Base-by-base conservation (phyloP, 1,284 basidiomycete genomes). In the Apiotrichum siamense region DNA sequence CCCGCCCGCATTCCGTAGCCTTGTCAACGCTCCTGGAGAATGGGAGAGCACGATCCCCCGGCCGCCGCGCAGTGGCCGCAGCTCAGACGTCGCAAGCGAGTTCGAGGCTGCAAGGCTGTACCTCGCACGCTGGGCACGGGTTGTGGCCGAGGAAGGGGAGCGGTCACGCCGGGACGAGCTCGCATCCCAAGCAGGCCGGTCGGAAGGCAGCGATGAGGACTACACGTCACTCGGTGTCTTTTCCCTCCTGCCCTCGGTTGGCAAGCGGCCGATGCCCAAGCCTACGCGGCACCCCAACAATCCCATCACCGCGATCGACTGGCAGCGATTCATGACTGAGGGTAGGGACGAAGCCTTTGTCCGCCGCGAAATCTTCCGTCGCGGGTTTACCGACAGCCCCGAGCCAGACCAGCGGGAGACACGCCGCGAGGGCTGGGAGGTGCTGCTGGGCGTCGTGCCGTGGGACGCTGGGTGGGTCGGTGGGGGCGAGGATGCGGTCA, bases 71-170 rank as follows among this genome's bases (percentile, higher is more conserved):
- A 86, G 86, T 83, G 88, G 67, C 84, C 49, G 50, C 3, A 56
- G 27, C 29, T 42, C 50, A 6, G 73, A 69, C 32, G 69, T 71
- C 1, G 66, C 68, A 3, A 63, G 85, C 13, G 90, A 93, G 70
- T 98, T 94, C 69, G 96, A 98, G 72, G 87, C 87, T 51, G 94
- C 96, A 0, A 79, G 94, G 3, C 89, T 98, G 6, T 98, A 97
- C 69, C 81, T 99, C 9, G 96, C 96, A 1, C 81, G 89, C 26
- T 99, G 96, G 96, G 94, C 96, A 0, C 79, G 92, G 23, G 74
- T 77, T 41, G 94, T 98, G 0, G 94, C 92, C 1, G 92, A 96
- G 72, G 92, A 96, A 69, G 92, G 92, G 7, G 92, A 97, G 69
- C 80, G 87, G 12, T 83, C 89, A 9, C 79, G 91, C 29, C 77